Percentiles rank a stretch among this genome's conserved stretches.
These are phyloP conservation scores for Mycena alexandri DNA, from an alignment of 768 basidiomycete genomes.

Conservation along the genomic window DNA sequence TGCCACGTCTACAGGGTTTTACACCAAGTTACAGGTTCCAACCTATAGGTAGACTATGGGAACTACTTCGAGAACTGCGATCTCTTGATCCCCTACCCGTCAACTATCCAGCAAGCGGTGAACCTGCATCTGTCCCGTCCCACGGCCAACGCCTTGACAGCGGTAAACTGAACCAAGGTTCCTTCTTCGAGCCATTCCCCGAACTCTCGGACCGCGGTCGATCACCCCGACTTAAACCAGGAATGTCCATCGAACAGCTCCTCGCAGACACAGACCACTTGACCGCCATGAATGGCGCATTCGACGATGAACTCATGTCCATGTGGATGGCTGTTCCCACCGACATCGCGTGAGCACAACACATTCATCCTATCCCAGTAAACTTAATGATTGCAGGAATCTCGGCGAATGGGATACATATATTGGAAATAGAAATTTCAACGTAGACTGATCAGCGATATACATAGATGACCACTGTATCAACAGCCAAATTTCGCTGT, in stretches of 20 bases:
- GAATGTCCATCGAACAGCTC: constrained; percentile 9
- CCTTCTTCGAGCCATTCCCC: no score
- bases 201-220: no score
- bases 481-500: no score
- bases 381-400: background rate
- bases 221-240: background rate
- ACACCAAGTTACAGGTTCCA: constrained; percentile 3
- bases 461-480: no score
- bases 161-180: no score
- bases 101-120: background rate
- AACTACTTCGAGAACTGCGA: constrained; percentile 27
- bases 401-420: constrained; percentile 11
- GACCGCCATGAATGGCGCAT: background rate
- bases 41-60: constrained; percentile 16
- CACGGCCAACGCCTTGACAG: no score
- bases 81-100: constrained; percentile 13
- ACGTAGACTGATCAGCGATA: no score
- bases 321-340: constrained; percentile 30
- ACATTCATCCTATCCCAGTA: no score
- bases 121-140: background rate
- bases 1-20: no score
- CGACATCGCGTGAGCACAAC: constrained; percentile 8
- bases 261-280: constrained; percentile 16
- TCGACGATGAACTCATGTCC: constrained; percentile 32
- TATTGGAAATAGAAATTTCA: background rate